A percentile compares a stretch with the other conserved stretches of the same genome.
Evolutionary conservation across 352 stramenopile genomes (phyloP).

Genomic region (Phytophthora rubi): DNA sequence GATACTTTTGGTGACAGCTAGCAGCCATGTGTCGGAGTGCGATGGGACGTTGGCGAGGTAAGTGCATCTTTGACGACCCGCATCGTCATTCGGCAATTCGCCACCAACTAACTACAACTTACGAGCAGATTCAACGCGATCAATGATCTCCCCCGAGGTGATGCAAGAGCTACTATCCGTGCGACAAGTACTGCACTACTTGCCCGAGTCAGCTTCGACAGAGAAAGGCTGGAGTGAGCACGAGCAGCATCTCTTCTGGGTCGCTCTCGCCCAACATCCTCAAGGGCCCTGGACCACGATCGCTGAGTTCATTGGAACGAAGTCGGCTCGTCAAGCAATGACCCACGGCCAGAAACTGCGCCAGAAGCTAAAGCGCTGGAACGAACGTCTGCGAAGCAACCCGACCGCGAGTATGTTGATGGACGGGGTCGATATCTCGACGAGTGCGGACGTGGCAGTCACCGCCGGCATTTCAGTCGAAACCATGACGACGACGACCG

Average conservation of each 20-base stretch:
- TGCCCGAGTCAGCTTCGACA: slow-evolving; percentile 26
- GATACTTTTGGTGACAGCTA: slow-evolving; percentile 26
- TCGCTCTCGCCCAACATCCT: slow-evolving; percentile 44
- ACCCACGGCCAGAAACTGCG: slow-evolving; percentile 60
- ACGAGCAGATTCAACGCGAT: not conserved
- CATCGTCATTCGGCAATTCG: slow-evolving; percentile 27
- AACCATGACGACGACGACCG: not conserved
- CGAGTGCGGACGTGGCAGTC: slow-evolving; percentile 4
- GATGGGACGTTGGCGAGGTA: not conserved
- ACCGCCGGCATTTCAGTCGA: slow-evolving; percentile 18
- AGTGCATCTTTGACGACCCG: slow-evolving; percentile 1
- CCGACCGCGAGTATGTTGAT: slow-evolving; percentile 29
- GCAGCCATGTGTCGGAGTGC: not conserved
- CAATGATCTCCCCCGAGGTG: slow-evolving; percentile 42
- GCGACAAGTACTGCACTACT: slow-evolving; percentile 35
- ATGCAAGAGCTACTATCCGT: slow-evolving; percentile 42
- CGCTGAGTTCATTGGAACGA: slow-evolving; percentile 53
- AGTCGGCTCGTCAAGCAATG: slow-evolving; percentile 55
- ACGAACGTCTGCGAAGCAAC: slow-evolving; percentile 41
- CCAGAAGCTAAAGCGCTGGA: slow-evolving; percentile 58
- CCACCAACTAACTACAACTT: slow-evolving; percentile 5
- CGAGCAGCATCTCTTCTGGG: slow-evolving; percentile 54
- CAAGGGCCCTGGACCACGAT: slow-evolving; percentile 56
- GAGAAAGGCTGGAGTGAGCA: slow-evolving; percentile 44
- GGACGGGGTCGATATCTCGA: slow-evolving; percentile 20